phyloP scores from a whole-genome alignment of 73 alveolate species.

The Uronychia binucleata region DNA sequence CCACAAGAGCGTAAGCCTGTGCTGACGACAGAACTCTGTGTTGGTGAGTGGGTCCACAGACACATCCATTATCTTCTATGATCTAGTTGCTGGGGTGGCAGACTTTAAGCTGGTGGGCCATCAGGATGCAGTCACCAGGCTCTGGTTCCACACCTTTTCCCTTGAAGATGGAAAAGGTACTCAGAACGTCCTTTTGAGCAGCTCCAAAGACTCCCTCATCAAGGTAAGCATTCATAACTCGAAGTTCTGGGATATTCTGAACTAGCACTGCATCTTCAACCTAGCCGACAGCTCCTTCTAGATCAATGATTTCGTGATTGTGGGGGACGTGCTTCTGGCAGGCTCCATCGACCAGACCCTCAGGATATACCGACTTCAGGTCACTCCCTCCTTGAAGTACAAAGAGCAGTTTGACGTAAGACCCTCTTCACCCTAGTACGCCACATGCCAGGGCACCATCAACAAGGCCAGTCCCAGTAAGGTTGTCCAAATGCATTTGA shows the following conservation, averaged over 20 bases:
- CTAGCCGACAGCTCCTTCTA: not conserved
- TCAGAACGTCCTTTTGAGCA: slow-evolving; percentile 45
- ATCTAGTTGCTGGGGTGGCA: slow-evolving; percentile 78
- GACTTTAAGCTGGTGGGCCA: slow-evolving; percentile 86
- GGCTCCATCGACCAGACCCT: not conserved
- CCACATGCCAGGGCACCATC: not conserved
- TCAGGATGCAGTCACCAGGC: slow-evolving; percentile 75
- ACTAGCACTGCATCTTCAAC: slow-evolving; percentile 70
- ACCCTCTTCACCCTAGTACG: not conserved
- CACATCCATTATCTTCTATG: slow-evolving; percentile 79
- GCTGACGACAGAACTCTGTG: not conserved
- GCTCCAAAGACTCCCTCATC: slow-evolving; percentile 76
- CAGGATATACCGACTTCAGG: not conserved
- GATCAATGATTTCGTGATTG: not conserved
- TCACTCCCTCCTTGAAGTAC: not conserved
- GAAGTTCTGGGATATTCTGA: slow-evolving; percentile 82
- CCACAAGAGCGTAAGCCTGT: slow-evolving; percentile 43
- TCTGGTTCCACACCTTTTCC: slow-evolving; percentile 42
- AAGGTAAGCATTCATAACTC: slow-evolving; percentile 15
- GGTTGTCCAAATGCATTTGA: not conserved
- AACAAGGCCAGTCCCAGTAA: not conserved
- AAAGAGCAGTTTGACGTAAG: not conserved
- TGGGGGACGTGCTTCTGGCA: not conserved
- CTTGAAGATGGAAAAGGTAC: slow-evolving; percentile 17
- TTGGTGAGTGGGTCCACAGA: slow-evolving; percentile 82